phyloP scores from a whole-genome alignment of 225 moss, liverwort and hornwort genomes.

The Rhytidiadelphus loreus region DNA sequence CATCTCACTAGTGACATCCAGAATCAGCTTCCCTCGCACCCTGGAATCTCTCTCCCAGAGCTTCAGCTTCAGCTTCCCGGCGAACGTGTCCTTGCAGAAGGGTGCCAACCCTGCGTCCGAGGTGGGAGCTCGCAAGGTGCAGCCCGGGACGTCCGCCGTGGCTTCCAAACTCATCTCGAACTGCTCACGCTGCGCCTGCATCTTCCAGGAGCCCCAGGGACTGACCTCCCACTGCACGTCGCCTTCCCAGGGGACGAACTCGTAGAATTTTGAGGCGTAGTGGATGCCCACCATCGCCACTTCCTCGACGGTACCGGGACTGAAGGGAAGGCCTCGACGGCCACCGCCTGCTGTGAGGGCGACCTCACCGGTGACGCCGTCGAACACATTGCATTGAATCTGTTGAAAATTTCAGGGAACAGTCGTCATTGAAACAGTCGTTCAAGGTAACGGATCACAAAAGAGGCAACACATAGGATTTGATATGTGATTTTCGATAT shows the following conservation, averaged over 20 bases:
- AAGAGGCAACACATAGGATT: background rate
- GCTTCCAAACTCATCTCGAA: conserved; percentile 67
- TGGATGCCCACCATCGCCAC: conserved; percentile 96
- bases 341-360: conserved; percentile 91
- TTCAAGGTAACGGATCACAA: background rate
- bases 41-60: conserved; percentile 49
- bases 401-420: background rate
- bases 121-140: conserved; percentile 81
- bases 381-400: conserved; percentile 90
- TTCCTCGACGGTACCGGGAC: conserved; percentile 60
- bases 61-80: conserved; percentile 62
- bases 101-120: conserved; percentile 78
- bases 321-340: conserved; percentile 57
- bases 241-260: conserved; percentile 88
- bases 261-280: conserved; percentile 62
- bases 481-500: background rate
- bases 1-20: conserved; percentile 69
- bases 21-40: conserved; percentile 22
- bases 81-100: conserved; percentile 76
- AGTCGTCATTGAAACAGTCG: background rate
- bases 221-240: conserved; percentile 73
- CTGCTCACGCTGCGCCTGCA: conserved; percentile 40
- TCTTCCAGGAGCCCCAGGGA: conserved; percentile 91
- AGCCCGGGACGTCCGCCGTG: conserved; percentile 52
- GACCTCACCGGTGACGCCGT: conserved; percentile 63